A percentile compares a stretch with the other conserved stretches of the same genome.
Conservation (phyloP, 768 basidiomycete genomes). For the Mycena metata region DNA sequence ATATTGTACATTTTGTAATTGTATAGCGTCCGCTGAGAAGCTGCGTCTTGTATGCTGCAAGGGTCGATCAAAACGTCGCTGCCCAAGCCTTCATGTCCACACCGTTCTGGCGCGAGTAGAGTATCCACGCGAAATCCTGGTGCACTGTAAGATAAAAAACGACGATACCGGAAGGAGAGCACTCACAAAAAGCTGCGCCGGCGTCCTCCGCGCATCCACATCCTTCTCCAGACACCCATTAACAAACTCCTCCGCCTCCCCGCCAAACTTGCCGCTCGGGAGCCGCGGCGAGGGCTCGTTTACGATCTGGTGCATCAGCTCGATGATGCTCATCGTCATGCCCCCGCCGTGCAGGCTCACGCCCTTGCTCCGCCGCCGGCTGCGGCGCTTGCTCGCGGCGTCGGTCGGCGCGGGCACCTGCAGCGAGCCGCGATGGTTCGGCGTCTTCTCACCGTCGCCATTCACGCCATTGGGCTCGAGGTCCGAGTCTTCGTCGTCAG, state of each 20-base stretch:
- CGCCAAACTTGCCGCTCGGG: conserved; percentile 76
- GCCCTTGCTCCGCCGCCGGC: conserved; percentile 82
- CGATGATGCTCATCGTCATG: conserved; percentile 98
- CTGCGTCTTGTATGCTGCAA: too few species aligned
- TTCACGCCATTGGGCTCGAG: conserved; percentile 60
- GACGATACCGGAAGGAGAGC: conserved; percentile 24
- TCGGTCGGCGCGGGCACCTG: conserved; percentile 5
- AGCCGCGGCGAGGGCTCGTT: conserved; percentile 96
- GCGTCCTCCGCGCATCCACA: conserved; percentile 82
- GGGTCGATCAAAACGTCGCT: conserved; percentile 27
- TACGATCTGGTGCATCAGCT: conserved; percentile 97
- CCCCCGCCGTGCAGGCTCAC: conserved; percentile 94
- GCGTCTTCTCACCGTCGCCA: conserved; percentile 45
- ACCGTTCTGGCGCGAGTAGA: conserved; percentile 21
- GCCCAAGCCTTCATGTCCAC: conserved; percentile 37
- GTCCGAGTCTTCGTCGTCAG: conserved; percentile 74
- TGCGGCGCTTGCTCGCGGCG: conserved; percentile 37
- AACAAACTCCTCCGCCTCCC: conserved; percentile 87
- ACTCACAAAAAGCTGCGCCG: conserved; percentile 87
- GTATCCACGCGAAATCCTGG: conserved; percentile 29
- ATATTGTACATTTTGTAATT: too few species aligned
- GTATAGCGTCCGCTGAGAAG: too few species aligned
- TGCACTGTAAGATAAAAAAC: background rate
- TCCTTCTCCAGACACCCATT: conserved; percentile 94
- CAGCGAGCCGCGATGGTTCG: conserved; percentile 73